Evolutionary conservation across 73 alveolate species (phyloP), one percentile per base, ranked within the genome.

Genomic region (Symbiodinium natans): DNA sequence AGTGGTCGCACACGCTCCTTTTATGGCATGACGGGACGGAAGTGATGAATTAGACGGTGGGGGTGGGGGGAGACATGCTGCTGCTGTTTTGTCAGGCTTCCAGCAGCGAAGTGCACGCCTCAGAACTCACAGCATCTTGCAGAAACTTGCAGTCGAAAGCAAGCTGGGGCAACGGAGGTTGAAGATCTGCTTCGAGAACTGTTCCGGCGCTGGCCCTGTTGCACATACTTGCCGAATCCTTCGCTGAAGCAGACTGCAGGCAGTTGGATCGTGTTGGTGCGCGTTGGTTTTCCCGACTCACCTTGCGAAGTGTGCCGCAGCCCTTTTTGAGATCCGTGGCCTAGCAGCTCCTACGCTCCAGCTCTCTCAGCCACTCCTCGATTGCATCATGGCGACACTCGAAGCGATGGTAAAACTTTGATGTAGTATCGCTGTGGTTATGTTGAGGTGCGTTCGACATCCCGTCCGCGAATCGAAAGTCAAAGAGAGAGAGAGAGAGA

Each of bases 131-230:
- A 5, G 77, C 34, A 17, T 63, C 36, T 23, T 7, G 39, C 36
- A 7, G 27, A n/a, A n/a, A n/a, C n/a, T n/a, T n/a, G n/a, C n/a
- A n/a, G 13, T 5, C 21, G 59, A 46, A 46, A 9, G 59, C 59
- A 13, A 13, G 21, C 59, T 13, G 13, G 59, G 21, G 21, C 59
- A 13, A n/a, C 36, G 6, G 27, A 88, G 95, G 74, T 68, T 25
- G 95, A 88, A 34, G 34, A 42, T 21, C 73, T 88, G 33, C 95
- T 88, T 6, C 95, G 95, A 21, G 95, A 88, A 82, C 95, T 88
- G 73, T 88, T 88, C 42, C 95, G 95, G 95, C 33, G 23, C 42
- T n/a, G 43, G 19, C 36, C 84, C 38, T 27, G 77, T 27, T 63
- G 77, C 77, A 63, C 25, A 34, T n/a, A n/a, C n/a, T n/a, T n/a